Evolutionary conservation across 1,284 basidiomycete species (phyloP), one percentile per base, ranked within the genome.

Genomic region (Apiotrichum gracile): DNA sequence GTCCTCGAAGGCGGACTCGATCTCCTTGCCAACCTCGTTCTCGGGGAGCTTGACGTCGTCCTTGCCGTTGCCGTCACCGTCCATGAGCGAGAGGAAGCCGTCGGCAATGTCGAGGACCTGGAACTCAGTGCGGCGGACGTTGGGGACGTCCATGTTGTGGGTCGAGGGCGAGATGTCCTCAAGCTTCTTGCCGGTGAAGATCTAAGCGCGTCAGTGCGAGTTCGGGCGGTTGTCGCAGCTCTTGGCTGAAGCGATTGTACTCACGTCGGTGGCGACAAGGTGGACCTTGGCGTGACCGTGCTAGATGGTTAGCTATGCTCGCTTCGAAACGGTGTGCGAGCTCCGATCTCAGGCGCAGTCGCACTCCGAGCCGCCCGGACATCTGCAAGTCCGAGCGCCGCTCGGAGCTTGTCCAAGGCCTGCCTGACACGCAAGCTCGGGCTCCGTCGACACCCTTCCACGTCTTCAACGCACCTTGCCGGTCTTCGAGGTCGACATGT

Each of bases 251-350:
- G 9, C 38, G 31, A 14, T 29, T 41, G 22, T 14, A 82, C 88
- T 68, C 73, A 93, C 93, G 81, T 98, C 96, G 75, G 88, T 88
- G 75, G 86, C 96, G 71, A 97, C 85, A 66, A 98, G 83, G 80
- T 98, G 91, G 75, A 97, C 94, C 81, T 98, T 98, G 78, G 96
- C 94, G 82, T 98, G 96, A 73, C 94, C 94, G 83, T 97, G 94
- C 85, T 45, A 31, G 3, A 14, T 19, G 14, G 29, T 45, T 45
- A 45, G 43, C n/a, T 3, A 17, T 40, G 38, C 39, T 40, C n/a
- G n/a, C n/a, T n/a, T n/a, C n/a, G n/a, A n/a, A n/a, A n/a, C n/a
- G n/a, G n/a, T n/a, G n/a, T n/a, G n/a, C n/a, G n/a, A n/a, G n/a
- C n/a, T n/a, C n/a, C n/a, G n/a, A n/a, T n/a, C n/a, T n/a, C n/a